Evolutionary conservation across 495 filamentous ascomycete species (phyloP), one percentile per base, ranked within the genome.

Genomic region (Bombardia bombarda): DNA sequence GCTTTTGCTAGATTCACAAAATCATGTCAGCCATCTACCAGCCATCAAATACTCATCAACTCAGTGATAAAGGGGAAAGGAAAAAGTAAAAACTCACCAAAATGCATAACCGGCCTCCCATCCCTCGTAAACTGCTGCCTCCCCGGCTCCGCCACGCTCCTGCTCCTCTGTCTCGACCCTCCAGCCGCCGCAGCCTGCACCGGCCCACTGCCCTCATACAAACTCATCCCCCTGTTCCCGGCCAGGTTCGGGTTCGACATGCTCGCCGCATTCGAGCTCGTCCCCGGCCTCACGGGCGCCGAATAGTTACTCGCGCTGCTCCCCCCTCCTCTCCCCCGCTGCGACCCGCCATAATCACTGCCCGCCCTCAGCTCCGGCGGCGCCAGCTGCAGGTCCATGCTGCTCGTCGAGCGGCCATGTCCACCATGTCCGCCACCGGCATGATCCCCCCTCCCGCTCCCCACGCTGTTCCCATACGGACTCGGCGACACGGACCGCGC

Each of bases 51-150:
- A 20, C 31, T 24, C 16, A 18, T 14, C 4, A 14, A 13, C 9
- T 7, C 25, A 3, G 8, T 19, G 20, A 19, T 14, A 31, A 18
- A 13, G 7, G 6, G n/a, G 25, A 30, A 31, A 40, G 23, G 17
- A 28, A 13, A 40, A 22, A 40, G 50, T 30, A 13, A 10, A 0
- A 8, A 72, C 87, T 80, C 74, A 96, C 92, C 84, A 63, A 86
- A 95, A 66, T 94, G 86, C 55, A 99, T 57, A 55, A 97, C 90
- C 34, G 83, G 79, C 44, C 85, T 78, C 22, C 92, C 93, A 57
- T 96, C 90, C 49, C 79, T 77, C 25, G 85, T 90, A 52, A 80
- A 87, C 50, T 90, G 86, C 45, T 82, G 67, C 10, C 67, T 70
- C 23, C 71, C 77, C 56, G 82, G n/a, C n/a, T n/a, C 80, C 25